Evolutionary conservation across 306 rosid genomes (phyloP), one percentile per base, ranked within the genome.

Genomic region (Dryas octopetala): DNA sequence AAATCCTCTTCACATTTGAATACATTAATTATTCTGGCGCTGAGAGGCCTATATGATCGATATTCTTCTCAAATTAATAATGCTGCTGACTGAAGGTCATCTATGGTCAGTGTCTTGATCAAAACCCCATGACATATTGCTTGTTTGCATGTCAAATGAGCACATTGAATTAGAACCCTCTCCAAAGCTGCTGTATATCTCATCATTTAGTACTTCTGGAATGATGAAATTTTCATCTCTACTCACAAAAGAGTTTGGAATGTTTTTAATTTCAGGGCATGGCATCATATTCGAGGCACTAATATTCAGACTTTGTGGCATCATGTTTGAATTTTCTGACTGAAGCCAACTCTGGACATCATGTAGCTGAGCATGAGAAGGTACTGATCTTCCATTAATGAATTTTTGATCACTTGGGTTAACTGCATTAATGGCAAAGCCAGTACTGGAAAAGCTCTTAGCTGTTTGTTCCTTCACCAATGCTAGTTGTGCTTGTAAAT

Each of bases 401-500:
- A 32, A 32, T 1, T 32, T 32, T 2, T 32, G 38, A 32, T 32
- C 38, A 1, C 38, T 67, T 80, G 92, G 88, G 91, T 83, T 92
- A 82, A 64, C 71, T 51, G 68, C n/a, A 50, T 54, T 32, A 32
- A 32, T 67, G 17, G 57, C 65, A 68, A 85, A 78, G 77, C 64
- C 78, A 79, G 64, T 13, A 26, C n/a, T 85, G 72, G 76, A 26
- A 69, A 79, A 83, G 71, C 85, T 80, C 50, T 87, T 90, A 65
- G 88, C 52, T 75, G 96, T 85, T 90, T 94, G 95, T 77, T 91
- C 96, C 80, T 89, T 94, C 16, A 90, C 90, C 72, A 71, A 85
- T 70, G 95, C 91, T 61, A 91, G 86, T 17, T 94, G 98, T 68
- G 95, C 90, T 83, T 92, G 91, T 73, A 94, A 78, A 87, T 84